These are phyloP conservation scores for Dillenia suffruticosa DNA, from an alignment of 164 flowering plant genomes.

Conservation along the genomic window DNA sequence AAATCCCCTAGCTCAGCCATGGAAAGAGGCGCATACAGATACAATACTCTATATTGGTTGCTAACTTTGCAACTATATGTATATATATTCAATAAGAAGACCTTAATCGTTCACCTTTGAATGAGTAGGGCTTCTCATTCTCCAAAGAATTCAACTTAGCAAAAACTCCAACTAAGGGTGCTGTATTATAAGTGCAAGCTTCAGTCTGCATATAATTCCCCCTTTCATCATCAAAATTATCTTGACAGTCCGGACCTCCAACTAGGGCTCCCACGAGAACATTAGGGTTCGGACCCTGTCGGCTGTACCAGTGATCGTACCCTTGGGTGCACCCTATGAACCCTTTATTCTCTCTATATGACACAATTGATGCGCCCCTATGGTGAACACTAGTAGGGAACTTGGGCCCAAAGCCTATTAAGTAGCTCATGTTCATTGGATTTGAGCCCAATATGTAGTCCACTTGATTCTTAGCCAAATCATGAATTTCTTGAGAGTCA, in stretches of 20 bases:
- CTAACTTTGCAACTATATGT: too few species aligned
- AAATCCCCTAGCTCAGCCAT: too few species aligned
- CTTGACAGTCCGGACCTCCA: conserved; percentile 81
- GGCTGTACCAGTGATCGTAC: conserved; percentile 80
- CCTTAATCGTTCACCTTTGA: too few species aligned
- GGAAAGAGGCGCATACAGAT: too few species aligned
- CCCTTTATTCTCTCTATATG: conserved; percentile 59
- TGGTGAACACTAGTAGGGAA: conserved; percentile 91
- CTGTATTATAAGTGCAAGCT: conserved; percentile 97
- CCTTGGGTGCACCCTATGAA: conserved; percentile 99
- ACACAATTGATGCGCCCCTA: conserved; percentile 77
- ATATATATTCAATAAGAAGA: too few species aligned
- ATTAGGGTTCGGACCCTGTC: conserved; percentile 68
- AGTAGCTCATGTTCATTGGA: conserved; percentile 76
- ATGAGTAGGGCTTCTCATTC: too few species aligned
- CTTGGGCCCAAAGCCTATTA: conserved; percentile 73
- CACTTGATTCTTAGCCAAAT: conserved; percentile 69
- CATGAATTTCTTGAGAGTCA: conserved; percentile 37
- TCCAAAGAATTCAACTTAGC: conserved; percentile 53
- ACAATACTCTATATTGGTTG: too few species aligned
- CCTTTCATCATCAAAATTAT: conserved; percentile 60
- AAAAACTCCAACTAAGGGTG: conserved; percentile 88
- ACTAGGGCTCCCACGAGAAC: conserved; percentile 79
- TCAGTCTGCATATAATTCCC: conserved; percentile 90
- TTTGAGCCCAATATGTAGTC: conserved; percentile 87